Base-by-base conservation (phyloP, 1,284 basidiomycete species). In the Mycosarcoma mackinlayi region DNA sequence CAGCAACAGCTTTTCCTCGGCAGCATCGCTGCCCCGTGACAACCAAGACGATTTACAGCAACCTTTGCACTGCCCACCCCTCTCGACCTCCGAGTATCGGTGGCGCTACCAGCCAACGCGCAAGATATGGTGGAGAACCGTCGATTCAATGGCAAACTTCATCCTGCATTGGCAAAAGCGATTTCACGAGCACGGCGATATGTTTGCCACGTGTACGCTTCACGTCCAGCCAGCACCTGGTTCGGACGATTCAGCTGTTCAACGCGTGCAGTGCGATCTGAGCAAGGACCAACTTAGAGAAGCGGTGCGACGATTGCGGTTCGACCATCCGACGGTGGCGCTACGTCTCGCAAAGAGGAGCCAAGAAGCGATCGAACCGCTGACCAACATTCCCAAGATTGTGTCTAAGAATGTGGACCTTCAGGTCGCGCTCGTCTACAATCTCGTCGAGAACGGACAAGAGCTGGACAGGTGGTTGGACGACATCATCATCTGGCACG, bases 111-210 rank as follows among this genome's bases (percentile, higher is more conserved):
- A 24, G 27, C 4, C 11, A 13, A 2, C n/a, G 0, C 21, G 18
- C 1, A 27, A 31, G 9, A 14, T 57, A 19, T 70, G 67, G 67
- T 70, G 53, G 52, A 18, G 67, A 9, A 70, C 31, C 13, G 45
- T 70, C n/a, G 67, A 70, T 31, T 33, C 56, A 6, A 70, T 70
- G 67, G 61, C 67, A 8, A 70, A 70, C 41, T 70, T 70, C 14
- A 60, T 70, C 53, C 33, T 64, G 4, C 67, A 70, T 30, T 70
- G 67, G 67, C 56, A 64, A 31, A 49, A 27, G 0, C 58, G 68
- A 3, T 71, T 71, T 19, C 44, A 66, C 33, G 21, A 53, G n/a
- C 68, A 71, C 28, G 68, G 68, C 8, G 68, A 71, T 35, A 62
- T 71, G 68, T 71, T 66, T 42, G 53, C 21, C 10, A 30, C 54